Conservation (phyloP, 169 alveolate species). For the Prorocentrum cordatum region DNA sequence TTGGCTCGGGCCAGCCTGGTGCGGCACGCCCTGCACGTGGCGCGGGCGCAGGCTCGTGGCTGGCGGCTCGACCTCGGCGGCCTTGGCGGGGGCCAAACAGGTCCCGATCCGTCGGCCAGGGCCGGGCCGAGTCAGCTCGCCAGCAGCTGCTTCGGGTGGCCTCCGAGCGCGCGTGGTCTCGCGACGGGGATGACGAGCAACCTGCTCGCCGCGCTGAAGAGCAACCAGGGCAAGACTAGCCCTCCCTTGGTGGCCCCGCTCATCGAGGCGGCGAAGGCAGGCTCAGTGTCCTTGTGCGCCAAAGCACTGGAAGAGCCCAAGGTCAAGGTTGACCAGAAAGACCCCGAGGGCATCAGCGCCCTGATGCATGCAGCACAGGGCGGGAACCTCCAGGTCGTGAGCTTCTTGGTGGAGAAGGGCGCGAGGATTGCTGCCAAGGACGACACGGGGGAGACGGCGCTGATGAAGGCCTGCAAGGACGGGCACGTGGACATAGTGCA, state of each 20-base stretch:
- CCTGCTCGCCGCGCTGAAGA: constrained; percentile 59
- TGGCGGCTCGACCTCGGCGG: too few species aligned
- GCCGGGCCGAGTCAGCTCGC: too few species aligned
- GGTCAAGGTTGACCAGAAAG: constrained; percentile 61
- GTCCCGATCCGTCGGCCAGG: too few species aligned
- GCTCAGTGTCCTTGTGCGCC: constrained; percentile 30
- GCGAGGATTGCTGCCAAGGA: constrained; percentile 58
- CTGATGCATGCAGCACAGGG: constrained; percentile 61
- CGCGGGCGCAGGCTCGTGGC: too few species aligned
- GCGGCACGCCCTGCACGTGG: too few species aligned
- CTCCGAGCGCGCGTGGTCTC: too few species aligned
- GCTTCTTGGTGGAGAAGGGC: constrained; percentile 47
- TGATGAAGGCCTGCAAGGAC: constrained; percentile 43
- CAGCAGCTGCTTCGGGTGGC: too few species aligned
- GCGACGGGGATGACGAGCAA: constrained; percentile 64
- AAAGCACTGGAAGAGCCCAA: constrained; percentile 51
- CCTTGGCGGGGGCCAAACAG: too few species aligned
- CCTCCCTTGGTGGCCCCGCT: constrained; percentile 32
- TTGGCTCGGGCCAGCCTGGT: too few species aligned
- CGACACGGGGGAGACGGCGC: constrained; percentile 64
- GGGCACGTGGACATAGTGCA: constrained; percentile 3
- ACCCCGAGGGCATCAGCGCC: constrained; percentile 52
- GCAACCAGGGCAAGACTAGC: constrained; percentile 64
- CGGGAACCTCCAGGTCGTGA: constrained; percentile 51
- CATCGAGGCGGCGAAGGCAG: constrained; percentile 38